phyloP scores from a whole-genome alignment of 1,284 basidiomycete species.

The Malassezia japonica region DNA sequence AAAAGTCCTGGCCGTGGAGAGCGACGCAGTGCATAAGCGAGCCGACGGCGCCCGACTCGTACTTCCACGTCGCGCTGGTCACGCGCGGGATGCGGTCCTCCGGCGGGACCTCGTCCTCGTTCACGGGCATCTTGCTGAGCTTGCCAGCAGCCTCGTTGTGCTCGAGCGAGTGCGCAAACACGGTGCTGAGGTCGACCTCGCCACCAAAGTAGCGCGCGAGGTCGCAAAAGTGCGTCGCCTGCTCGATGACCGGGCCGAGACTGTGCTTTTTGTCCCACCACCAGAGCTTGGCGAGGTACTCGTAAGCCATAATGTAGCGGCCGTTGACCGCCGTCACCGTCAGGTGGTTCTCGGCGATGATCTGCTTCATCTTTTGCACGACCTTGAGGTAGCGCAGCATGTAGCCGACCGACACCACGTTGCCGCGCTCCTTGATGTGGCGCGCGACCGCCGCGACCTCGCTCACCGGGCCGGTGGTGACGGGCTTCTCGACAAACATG shows the following conservation, averaged over 20 bases:
- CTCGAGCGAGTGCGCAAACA: slow-evolving; percentile 53
- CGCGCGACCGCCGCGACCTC: slow-evolving; percentile 48
- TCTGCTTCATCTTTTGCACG: slow-evolving; percentile 89
- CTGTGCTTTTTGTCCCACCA: slow-evolving; percentile 93
- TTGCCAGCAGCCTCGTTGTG: slow-evolving; percentile 58
- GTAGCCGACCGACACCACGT: slow-evolving; percentile 81
- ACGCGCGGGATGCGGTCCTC: slow-evolving; percentile 42
- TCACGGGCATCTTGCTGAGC: slow-evolving; percentile 67
- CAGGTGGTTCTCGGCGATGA: slow-evolving; percentile 85
- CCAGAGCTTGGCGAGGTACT: slow-evolving; percentile 64
- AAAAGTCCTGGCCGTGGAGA: slow-evolving; percentile 44
- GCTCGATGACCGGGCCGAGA: slow-evolving; percentile 85
- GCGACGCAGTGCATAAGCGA: slow-evolving; percentile 44
- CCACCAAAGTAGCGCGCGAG: slow-evolving; percentile 95
- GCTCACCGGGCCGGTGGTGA: slow-evolving; percentile 68
- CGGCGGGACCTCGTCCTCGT: slow-evolving; percentile 63
- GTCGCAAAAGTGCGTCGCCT: slow-evolving; percentile 69
- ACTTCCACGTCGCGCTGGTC: slow-evolving; percentile 46
- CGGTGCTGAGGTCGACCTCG: slow-evolving; percentile 77
- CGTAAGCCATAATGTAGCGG: slow-evolving; percentile 84
- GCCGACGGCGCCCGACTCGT: slow-evolving; percentile 41
- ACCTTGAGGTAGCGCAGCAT: slow-evolving; percentile 54
- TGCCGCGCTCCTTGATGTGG: slow-evolving; percentile 46
- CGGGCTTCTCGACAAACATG: slow-evolving; percentile 88
- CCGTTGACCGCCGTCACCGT: slow-evolving; percentile 93